Conservation (phyloP, 2,329 filamentous ascomycete species). For the Phialophora macrospora region DNA sequence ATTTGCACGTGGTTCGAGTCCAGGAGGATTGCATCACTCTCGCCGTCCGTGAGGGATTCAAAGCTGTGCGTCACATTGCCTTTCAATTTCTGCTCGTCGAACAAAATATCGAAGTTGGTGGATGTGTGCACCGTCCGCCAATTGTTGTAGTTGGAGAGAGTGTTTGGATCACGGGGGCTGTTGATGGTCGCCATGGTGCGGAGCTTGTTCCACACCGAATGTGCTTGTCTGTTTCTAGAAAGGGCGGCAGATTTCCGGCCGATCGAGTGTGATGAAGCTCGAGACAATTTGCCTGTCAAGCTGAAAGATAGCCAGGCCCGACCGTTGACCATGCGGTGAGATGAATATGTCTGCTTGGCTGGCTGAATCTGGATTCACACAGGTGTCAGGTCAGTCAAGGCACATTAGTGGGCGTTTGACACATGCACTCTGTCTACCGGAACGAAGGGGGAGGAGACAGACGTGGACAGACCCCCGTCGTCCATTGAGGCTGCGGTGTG, state of each 20-base stretch:
- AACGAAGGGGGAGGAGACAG: not conserved
- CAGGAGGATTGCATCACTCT: constrained; percentile 77
- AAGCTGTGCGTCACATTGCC: constrained; percentile 79
- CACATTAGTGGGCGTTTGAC: constrained; percentile 3
- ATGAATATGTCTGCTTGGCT: not conserved
- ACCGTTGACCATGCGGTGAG: constrained; percentile 17
- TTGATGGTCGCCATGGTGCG: constrained; percentile 46
- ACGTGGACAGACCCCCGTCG: not conserved
- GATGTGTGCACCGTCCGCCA: constrained; percentile 85
- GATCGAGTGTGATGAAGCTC: constrained; percentile 6
- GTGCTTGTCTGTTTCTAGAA: constrained; percentile 4
- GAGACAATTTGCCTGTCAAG: constrained; percentile 1
- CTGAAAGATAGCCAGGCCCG: constrained; percentile 10
- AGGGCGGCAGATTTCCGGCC: not conserved
- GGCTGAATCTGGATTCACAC: not conserved
- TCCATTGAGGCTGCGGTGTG: not conserved
- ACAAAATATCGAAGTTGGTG: constrained; percentile 81
- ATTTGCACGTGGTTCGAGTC: constrained; percentile 87
- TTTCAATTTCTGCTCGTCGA: constrained; percentile 74
- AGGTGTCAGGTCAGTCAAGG: not conserved
- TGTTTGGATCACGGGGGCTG: constrained; percentile 77
- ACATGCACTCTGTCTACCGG: not conserved
- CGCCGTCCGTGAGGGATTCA: constrained; percentile 73
- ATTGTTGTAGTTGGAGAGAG: constrained; percentile 86
- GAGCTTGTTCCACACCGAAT: constrained; percentile 11